Conservation (phyloP, 2,329 filamentous ascomycete genomes). For the Apiospora kogelbergensis region DNA sequence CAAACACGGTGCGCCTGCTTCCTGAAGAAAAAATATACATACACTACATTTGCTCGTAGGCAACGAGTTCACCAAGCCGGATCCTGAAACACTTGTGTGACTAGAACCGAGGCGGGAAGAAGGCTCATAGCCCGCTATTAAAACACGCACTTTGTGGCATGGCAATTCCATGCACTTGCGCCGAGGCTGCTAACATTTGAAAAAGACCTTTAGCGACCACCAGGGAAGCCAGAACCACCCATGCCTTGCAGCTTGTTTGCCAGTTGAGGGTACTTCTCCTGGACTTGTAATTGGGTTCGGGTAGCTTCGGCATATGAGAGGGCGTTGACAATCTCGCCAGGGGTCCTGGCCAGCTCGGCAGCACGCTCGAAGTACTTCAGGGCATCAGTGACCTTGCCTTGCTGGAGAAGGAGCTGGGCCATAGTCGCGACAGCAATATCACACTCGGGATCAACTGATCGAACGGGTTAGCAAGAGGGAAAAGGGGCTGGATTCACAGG, state of each 20-base stretch:
- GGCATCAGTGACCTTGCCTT: slow-evolving; percentile 94
- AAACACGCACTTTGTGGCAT: background rate
- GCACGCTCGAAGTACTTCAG: slow-evolving; percentile 97
- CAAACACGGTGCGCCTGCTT: slow-evolving; percentile 2
- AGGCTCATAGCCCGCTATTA: background rate
- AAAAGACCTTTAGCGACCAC: slow-evolving; percentile 8
- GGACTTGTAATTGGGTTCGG: slow-evolving; percentile 89
- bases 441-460: slow-evolving; percentile 89
- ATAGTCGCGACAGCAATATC: slow-evolving; percentile 98
- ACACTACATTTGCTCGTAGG: slow-evolving; percentile 1
- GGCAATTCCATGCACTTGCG: background rate
- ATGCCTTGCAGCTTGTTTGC: slow-evolving; percentile 67
- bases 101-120: background rate
- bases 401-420: slow-evolving; percentile 94
- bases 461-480: slow-evolving; percentile 32
- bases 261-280: slow-evolving; percentile 81
- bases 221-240: slow-evolving; percentile 10
- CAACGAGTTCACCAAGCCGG: background rate
- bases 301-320: slow-evolving; percentile 97
- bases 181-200: background rate
- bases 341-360: slow-evolving; percentile 89
- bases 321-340: slow-evolving; percentile 94
- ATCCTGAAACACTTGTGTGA: background rate
- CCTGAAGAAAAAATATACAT: slow-evolving; percentile 1
- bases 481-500: slow-evolving; percentile 14